Evolutionary conservation across 2,329 filamentous ascomycete species (phyloP).

Genomic region (Fusarium verrucosum): DNA sequence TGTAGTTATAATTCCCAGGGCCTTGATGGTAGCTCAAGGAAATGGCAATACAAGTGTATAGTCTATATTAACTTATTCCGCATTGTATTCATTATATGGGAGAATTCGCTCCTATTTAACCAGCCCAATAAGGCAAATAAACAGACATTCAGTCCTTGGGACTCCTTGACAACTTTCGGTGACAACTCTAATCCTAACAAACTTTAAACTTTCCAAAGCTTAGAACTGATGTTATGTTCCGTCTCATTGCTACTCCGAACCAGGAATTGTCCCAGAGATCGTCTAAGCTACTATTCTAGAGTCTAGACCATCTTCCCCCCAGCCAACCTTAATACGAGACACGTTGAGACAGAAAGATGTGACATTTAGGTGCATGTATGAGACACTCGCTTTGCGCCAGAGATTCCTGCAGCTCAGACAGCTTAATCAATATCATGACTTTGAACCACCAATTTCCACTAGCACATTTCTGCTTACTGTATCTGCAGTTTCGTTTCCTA

Average conservation of each 20-base stretch:
- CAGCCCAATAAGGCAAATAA: background rate
- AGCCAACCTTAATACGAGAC: background rate
- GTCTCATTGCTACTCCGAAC: background rate
- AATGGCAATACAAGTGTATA: background rate
- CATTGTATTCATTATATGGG: background rate
- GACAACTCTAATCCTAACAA: background rate
- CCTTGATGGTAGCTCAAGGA: background rate
- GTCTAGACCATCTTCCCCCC: background rate
- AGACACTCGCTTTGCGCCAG: slow-evolving; percentile 19
- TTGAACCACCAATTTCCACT: background rate
- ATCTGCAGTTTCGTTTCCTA: background rate
- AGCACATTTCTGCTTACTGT: slow-evolving; percentile 18
- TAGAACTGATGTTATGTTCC: background rate
- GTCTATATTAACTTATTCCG: background rate
- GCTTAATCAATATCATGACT: slow-evolving; percentile 4
- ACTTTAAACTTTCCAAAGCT: background rate
- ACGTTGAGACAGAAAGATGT: slow-evolving; percentile 5
- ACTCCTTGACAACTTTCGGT: background rate
- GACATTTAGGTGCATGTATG: slow-evolving; percentile 2
- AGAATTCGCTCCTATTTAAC: background rate
- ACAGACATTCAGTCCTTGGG: background rate
- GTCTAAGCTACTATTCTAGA: background rate
- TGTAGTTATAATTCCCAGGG: background rate
- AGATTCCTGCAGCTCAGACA: background rate
- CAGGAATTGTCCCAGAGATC: background rate